A percentile compares a stretch with the other conserved stretches of the same genome.
phyloP scores from a whole-genome alignment of 1,139 yeast species.

The Tardiomyces depauwii region DNA sequence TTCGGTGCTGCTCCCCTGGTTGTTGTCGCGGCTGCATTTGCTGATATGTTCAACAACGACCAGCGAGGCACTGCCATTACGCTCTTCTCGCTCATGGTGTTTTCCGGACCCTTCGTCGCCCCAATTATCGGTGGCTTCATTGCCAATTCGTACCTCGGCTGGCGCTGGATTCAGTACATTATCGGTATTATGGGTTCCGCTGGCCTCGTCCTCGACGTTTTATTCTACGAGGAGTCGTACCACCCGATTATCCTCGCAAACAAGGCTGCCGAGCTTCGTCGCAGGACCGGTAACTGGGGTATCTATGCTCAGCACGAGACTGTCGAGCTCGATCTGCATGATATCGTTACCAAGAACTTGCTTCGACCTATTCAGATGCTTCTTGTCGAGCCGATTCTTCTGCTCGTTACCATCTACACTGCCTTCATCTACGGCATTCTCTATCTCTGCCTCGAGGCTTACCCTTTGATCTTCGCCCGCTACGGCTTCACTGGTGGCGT shows the following conservation, averaged over 20 bases:
- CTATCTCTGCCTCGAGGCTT: constrained; percentile 66
- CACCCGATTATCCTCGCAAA: constrained; percentile 29
- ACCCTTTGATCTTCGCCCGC: constrained; percentile 57
- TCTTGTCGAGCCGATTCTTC: constrained; percentile 59
- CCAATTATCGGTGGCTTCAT: constrained; percentile 41
- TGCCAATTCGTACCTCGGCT: constrained; percentile 30
- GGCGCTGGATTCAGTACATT: constrained; percentile 52
- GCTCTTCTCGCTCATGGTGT: constrained; percentile 53
- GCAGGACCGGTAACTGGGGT: constrained; percentile 55
- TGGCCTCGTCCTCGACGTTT: constrained; percentile 24
- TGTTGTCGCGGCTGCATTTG: constrained; percentile 75
- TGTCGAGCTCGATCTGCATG: constrained; percentile 46
- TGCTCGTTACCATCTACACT: constrained; percentile 59
- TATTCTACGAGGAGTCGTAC: constrained; percentile 40
- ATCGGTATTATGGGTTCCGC: constrained; percentile 38
- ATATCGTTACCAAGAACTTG: constrained; percentile 57
- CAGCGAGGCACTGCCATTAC: constrained; percentile 63
- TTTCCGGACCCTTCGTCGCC: constrained; percentile 66
- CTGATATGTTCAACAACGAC: constrained; percentile 57
- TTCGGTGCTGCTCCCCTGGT: constrained; percentile 77
- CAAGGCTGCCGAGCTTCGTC: constrained; percentile 38
- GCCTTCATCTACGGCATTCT: constrained; percentile 79
- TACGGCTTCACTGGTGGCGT: constrained; percentile 51
- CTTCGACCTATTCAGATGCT: constrained; percentile 63
- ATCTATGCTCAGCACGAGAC: constrained; percentile 79